Evolutionary conservation across 805 yeast genomes (phyloP).

Genomic region (Ogataea henricii): DNA sequence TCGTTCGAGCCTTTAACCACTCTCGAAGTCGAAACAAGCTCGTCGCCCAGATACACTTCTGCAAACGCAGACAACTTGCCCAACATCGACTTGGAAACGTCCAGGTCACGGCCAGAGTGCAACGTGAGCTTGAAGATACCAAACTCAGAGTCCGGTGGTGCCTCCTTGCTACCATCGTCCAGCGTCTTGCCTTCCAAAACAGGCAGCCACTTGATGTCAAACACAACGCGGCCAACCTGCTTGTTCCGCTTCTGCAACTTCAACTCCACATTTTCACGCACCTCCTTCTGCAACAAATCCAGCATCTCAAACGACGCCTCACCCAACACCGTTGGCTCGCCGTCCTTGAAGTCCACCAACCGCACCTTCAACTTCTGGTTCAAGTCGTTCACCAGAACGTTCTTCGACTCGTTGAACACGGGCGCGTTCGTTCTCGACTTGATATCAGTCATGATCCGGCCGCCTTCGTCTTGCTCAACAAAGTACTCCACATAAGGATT

Average conservation of each 20-base stretch:
- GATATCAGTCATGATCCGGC: constrained; percentile 48
- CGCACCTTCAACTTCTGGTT: constrained; percentile 58
- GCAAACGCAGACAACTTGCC: constrained; percentile 68
- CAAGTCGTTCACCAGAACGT: constrained; percentile 56
- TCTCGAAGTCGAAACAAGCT: constrained; percentile 58
- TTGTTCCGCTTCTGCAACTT: constrained; percentile 52
- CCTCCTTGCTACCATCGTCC: constrained; percentile 52
- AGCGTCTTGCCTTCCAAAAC: constrained; percentile 44
- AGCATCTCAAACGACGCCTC: constrained; percentile 54
- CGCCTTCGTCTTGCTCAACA: constrained; percentile 39
- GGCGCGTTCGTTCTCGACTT: constrained; percentile 61
- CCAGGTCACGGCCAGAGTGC: constrained; percentile 62
- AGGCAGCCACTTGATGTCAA: constrained; percentile 56
- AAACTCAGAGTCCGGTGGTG: constrained; percentile 60
- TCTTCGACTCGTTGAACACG: constrained; percentile 65
- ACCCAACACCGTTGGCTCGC: constrained; percentile 55
- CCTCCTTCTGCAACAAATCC: constrained; percentile 59
- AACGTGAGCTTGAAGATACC: constrained; percentile 70
- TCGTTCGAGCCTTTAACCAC: constrained; percentile 66
- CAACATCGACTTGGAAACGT: constrained; percentile 49
- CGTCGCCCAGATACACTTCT: constrained; percentile 59
- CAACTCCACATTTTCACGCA: constrained; percentile 43
- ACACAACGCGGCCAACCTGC: constrained; percentile 58
- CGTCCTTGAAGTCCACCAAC: constrained; percentile 56
- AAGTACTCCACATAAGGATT: constrained; percentile 48